Evolutionary conservation across 2,329 filamentous ascomycete species (phyloP).

Genomic region (Diaporthe sp.): DNA sequence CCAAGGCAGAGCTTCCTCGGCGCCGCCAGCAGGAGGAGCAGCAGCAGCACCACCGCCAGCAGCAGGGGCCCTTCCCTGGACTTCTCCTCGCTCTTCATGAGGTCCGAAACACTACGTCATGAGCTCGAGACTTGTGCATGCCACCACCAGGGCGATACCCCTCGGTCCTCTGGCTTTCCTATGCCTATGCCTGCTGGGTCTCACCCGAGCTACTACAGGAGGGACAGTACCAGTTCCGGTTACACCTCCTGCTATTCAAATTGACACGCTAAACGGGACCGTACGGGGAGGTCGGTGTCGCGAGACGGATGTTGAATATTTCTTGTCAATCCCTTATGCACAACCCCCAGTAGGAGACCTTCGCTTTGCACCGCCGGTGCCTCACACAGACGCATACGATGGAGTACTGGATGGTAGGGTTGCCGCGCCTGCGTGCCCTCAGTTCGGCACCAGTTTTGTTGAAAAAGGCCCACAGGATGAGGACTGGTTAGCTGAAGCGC

Average conservation of each 20-base stretch:
- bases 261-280: neutral
- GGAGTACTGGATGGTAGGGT: neutral
- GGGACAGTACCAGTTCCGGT: conserved; percentile 2
- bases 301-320: neutral
- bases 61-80: conserved; percentile 25
- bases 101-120: conserved; percentile 25
- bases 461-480: neutral
- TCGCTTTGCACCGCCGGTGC: neutral
- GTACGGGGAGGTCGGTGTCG: neutral
- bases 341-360: neutral
- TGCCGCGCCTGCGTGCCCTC: neutral
- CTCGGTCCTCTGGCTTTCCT: neutral
- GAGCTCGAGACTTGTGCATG: conserved; percentile 13
- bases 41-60: neutral
- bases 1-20: conserved; percentile 8
- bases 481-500: conserved; percentile 5
- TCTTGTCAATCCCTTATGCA: neutral
- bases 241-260: conserved; percentile 25
- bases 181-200: neutral
- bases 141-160: neutral
- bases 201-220: neutral
- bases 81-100: conserved; percentile 32
- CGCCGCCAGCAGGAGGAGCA: neutral
- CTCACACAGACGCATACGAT: neutral
- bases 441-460: neutral